A percentile compares a stretch with the other conserved stretches of the same genome.
These are phyloP conservation scores for Iris macrosiphon DNA, from an alignment of 106 monocot species.

Conservation along the genomic window DNA sequence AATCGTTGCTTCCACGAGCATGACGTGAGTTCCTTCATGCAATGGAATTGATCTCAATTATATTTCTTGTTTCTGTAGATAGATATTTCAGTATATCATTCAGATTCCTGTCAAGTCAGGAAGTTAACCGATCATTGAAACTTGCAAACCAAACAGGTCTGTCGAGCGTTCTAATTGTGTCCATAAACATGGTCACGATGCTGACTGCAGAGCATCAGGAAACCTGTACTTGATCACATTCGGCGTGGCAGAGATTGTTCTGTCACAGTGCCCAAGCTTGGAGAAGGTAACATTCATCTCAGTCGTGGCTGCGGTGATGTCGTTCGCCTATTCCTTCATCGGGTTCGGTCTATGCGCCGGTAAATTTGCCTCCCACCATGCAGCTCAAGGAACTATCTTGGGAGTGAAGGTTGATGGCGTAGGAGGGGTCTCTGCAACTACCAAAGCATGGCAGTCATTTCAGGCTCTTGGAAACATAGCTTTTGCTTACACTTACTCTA, in stretches of 20 bases:
- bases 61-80: no score
- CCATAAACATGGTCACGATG: conserved; percentile 20
- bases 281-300: conserved; percentile 47
- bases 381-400: conserved; percentile 10
- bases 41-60: no score
- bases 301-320: conserved; percentile 47
- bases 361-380: conserved; percentile 15
- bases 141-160: conserved; percentile 14
- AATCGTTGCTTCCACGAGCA: conserved; percentile 50
- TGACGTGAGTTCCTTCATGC: conserved; percentile 43
- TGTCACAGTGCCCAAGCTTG: conserved; percentile 52
- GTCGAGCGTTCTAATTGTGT: conserved; percentile 26
- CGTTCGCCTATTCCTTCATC: conserved; percentile 42
- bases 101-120: no score
- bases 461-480: conserved; percentile 67
- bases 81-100: no score
- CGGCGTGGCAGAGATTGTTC: conserved; percentile 31
- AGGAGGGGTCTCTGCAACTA: not conserved
- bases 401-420: conserved; percentile 19
- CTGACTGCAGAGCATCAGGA: conserved; percentile 27
- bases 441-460: conserved; percentile 41
- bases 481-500: conserved; percentile 59
- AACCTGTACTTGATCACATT: conserved; percentile 25
- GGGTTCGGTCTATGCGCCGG: conserved; percentile 23
- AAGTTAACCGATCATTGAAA: no score